Evolutionary conservation across 2,329 filamentous ascomycete genomes (phyloP).

Genomic region (Aspergillus amoenus): DNA sequence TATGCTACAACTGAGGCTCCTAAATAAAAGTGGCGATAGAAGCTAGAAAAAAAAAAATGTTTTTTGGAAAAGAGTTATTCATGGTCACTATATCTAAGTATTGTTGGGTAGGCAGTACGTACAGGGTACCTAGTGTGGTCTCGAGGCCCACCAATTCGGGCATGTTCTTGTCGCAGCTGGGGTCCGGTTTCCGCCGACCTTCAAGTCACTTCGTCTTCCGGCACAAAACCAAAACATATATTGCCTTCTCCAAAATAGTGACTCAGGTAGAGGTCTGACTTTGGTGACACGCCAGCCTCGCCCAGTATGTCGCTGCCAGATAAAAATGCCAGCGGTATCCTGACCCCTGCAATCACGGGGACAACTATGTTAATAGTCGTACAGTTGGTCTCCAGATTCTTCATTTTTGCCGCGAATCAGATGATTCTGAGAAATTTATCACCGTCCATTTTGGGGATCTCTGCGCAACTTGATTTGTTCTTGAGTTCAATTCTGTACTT

Average conservation of each 20-base stretch:
- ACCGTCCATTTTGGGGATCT: slow-evolving; percentile 77
- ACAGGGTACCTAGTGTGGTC: neutral
- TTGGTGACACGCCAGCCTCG: neutral
- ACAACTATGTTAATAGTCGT: slow-evolving; percentile 84
- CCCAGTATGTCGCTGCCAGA: slow-evolving; percentile 18
- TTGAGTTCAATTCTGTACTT: slow-evolving; percentile 94
- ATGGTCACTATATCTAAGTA: neutral
- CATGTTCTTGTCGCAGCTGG: neutral
- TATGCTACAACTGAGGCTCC: neutral
- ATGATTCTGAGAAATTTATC: slow-evolving; percentile 84
- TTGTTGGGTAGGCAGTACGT: too few species aligned
- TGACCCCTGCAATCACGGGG: slow-evolving; percentile 57
- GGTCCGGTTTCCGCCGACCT: too few species aligned
- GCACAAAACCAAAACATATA: neutral
- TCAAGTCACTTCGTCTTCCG: neutral
- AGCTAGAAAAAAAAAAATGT: neutral
- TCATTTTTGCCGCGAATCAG: slow-evolving; percentile 93
- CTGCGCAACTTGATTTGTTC: slow-evolving; percentile 88
- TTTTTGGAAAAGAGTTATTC: neutral
- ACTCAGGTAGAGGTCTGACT: neutral
- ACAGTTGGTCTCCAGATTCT: slow-evolving; percentile 79
- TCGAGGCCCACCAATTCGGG: neutral
- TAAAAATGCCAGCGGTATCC: slow-evolving; percentile 21
- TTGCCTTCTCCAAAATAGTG: neutral
- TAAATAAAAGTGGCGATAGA: neutral